Percentiles rank a stretch among this genome's conserved stretches.
Conservation (phyloP, 176 grass and related monocot species). For the Panicum miliaceum region DNA sequence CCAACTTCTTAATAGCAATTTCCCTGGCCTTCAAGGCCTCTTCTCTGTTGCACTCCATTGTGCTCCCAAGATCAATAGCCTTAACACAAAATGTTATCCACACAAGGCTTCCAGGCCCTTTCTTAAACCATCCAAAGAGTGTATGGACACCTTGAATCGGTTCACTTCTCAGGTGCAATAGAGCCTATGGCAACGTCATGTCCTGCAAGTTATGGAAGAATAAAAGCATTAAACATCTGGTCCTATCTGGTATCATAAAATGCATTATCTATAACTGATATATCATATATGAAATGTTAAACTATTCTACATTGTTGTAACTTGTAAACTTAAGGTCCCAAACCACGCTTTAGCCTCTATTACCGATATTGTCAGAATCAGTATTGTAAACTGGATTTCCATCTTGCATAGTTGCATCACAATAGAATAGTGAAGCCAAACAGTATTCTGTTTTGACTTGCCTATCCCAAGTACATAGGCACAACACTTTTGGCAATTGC, state of each 20-base stretch:
- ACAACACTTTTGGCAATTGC: not conserved
- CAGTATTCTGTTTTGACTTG: not conserved
- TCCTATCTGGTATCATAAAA: not conserved
- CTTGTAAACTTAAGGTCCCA: not conserved
- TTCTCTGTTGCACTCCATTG: conserved; percentile 90
- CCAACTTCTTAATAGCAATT: conserved; percentile 72
- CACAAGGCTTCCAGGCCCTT: not conserved
- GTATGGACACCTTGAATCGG: conserved; percentile 19
- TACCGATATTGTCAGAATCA: not conserved
- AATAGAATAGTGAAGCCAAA: not conserved
- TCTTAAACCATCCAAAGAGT: conserved; percentile 34
- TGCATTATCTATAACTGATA: not conserved
- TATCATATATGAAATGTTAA: not conserved
- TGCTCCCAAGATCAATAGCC: conserved; percentile 16
- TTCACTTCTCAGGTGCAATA: conserved; percentile 18
- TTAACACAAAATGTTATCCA: conserved; percentile 37
- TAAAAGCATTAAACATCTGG: not conserved
- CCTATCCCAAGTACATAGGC: not conserved
- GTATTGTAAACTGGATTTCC: not conserved
- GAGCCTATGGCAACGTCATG: not conserved
- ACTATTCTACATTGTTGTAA: not conserved
- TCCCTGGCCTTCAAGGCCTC: conserved; percentile 84
- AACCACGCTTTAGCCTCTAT: not conserved
- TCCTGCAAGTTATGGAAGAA: conserved; percentile 37
- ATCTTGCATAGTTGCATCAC: not conserved